Conservation (phyloP, 2,329 filamentous ascomycete genomes). For the Coniochaeta sp. region DNA sequence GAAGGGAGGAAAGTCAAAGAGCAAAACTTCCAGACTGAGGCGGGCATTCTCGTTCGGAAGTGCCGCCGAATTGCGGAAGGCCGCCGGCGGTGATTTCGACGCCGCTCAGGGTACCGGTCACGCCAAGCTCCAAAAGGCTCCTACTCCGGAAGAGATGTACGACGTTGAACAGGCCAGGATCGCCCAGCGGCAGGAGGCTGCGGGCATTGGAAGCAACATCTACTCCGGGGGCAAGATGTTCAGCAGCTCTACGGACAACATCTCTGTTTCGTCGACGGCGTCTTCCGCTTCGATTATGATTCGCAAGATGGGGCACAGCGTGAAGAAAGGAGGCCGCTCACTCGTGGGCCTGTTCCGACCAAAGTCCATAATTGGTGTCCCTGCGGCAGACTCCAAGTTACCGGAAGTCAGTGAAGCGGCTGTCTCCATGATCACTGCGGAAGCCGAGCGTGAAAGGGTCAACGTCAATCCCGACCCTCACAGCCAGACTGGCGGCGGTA, state of each 20-base stretch:
- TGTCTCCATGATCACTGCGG: slow-evolving; percentile 91
- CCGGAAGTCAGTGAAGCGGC: slow-evolving; percentile 68
- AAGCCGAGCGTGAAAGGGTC: slow-evolving; percentile 80
- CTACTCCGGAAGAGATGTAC: slow-evolving; percentile 54
- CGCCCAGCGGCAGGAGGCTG: slow-evolving; percentile 85
- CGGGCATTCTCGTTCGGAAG: slow-evolving; percentile 96
- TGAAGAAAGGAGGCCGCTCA: slow-evolving; percentile 89
- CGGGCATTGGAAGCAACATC: slow-evolving; percentile 85
- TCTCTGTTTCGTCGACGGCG: slow-evolving; percentile 84
- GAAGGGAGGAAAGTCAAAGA: slow-evolving; percentile 69
- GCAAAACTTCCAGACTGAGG: slow-evolving; percentile 78
- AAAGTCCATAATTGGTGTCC: slow-evolving; percentile 79
- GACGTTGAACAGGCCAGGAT: slow-evolving; percentile 90
- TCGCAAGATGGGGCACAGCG: slow-evolving; percentile 96
- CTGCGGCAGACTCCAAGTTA: slow-evolving; percentile 59
- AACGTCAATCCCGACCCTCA: slow-evolving; percentile 67
- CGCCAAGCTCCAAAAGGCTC: slow-evolving; percentile 58
- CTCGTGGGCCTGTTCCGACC: slow-evolving; percentile 91
- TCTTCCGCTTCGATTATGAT: slow-evolving; percentile 92
- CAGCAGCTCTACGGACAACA: slow-evolving; percentile 84
- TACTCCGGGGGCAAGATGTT: slow-evolving; percentile 85
- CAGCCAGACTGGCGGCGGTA: slow-evolving; percentile 62
- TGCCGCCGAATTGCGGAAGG: slow-evolving; percentile 79
- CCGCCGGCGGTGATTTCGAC: slow-evolving; percentile 39
- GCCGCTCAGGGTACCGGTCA: slow-evolving; percentile 29